phyloP scores from a whole-genome alignment of 768 basidiomycete species.

The Pholiota conissans region DNA sequence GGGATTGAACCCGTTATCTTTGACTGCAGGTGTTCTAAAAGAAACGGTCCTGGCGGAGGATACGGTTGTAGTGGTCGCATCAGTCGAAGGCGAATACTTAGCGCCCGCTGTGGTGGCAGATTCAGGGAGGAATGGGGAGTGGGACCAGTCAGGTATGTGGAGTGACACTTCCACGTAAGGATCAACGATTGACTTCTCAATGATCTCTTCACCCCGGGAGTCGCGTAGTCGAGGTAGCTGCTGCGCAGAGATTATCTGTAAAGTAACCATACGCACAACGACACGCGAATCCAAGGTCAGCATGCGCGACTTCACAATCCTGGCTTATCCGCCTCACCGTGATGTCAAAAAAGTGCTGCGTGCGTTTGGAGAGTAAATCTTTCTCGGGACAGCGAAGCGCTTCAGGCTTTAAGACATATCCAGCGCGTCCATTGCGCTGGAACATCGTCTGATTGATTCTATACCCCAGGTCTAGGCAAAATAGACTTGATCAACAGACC shows the following conservation, averaged over 20 bases:
- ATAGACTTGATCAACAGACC: constrained; percentile 1
- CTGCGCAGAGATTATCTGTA: constrained; percentile 65
- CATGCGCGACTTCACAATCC: not conserved
- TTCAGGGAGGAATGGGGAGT: constrained; percentile 27
- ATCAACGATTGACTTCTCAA: constrained; percentile 51
- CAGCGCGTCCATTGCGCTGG: constrained; percentile 83
- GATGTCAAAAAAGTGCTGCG: constrained; percentile 58
- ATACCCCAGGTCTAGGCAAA: constrained; percentile 74
- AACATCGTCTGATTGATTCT: constrained; percentile 98
- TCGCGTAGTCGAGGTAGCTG: constrained; percentile 84
- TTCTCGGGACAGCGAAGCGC: constrained; percentile 67
- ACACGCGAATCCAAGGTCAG: not conserved
- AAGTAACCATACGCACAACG: not conserved
- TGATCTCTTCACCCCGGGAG: constrained; percentile 61
- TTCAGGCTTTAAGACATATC: constrained; percentile 89
- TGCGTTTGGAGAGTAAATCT: constrained; percentile 54
- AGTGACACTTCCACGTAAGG: constrained; percentile 74
- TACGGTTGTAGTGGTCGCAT: constrained; percentile 10
- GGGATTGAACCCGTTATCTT: constrained; percentile 94
- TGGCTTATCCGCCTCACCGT: not conserved
- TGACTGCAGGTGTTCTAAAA: constrained; percentile 65
- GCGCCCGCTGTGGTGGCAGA: constrained; percentile 15
- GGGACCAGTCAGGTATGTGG: constrained; percentile 76
- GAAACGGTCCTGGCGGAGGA: constrained; percentile 42
- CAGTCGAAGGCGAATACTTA: constrained; percentile 15